Evolutionary conservation across 805 yeast species (phyloP).

Genomic region (Cyberlindnera bimundalis): DNA sequence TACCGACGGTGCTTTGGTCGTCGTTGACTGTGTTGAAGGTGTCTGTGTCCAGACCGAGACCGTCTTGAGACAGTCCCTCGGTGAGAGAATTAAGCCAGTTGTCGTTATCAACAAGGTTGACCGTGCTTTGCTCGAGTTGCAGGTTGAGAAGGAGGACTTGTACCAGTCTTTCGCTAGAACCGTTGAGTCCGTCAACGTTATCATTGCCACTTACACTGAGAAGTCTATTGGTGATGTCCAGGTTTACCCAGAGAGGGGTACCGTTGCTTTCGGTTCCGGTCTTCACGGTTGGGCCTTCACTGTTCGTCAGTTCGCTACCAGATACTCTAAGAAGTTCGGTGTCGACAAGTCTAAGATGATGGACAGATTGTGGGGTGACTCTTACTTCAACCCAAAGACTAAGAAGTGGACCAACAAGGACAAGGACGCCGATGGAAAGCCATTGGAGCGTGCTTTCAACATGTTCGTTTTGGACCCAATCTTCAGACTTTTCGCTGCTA

Average conservation of each 20-base stretch:
- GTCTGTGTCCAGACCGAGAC: slow-evolving; percentile 99
- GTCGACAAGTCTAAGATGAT: slow-evolving; percentile 97
- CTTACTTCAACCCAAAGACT: slow-evolving; percentile 99
- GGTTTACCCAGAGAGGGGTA: slow-evolving; percentile 98
- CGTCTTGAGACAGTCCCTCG: slow-evolving; percentile 97
- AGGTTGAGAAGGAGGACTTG: slow-evolving; percentile 97
- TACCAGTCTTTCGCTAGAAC: slow-evolving; percentile 98
- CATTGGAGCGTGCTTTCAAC: slow-evolving; percentile 98
- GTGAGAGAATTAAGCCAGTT: slow-evolving; percentile 99
- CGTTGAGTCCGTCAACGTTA: slow-evolving; percentile 98
- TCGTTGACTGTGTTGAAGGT: slow-evolving; percentile 99
- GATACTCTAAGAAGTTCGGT: slow-evolving; percentile 99
- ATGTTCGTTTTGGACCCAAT: slow-evolving; percentile 98
- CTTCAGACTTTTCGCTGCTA: slow-evolving; percentile 93
- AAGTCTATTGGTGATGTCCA: slow-evolving; percentile 90
- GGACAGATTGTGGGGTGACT: slow-evolving; percentile 99
- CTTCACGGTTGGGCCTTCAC: slow-evolving; percentile 99
- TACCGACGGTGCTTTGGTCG: slow-evolving; percentile 99
- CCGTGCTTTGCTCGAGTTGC: slow-evolving; percentile 98
- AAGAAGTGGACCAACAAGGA: slow-evolving; percentile 98
- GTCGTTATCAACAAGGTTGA: slow-evolving; percentile 98
- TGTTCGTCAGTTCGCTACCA: slow-evolving; percentile 95
- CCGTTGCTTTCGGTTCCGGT: slow-evolving; percentile 99
- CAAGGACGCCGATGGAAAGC: slow-evolving; percentile 92
- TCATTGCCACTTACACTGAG: slow-evolving; percentile 93